Conservation (phyloP, 129 eudicot species). For the Pseudognaphalium luteoalbum region DNA sequence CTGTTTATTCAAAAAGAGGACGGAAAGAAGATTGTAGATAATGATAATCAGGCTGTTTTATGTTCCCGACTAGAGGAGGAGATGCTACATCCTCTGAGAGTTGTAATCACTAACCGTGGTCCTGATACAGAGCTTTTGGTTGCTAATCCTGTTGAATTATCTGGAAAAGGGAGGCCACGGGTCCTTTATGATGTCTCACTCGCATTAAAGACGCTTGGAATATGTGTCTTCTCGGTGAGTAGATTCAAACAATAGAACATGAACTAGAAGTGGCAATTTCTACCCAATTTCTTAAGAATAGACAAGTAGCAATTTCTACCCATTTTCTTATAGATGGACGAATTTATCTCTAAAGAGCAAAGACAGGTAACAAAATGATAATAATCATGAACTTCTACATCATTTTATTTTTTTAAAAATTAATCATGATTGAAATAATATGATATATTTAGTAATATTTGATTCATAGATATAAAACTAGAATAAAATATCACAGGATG, state of each 20-base stretch:
- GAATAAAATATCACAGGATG: too few species aligned
- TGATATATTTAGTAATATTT: too few species aligned
- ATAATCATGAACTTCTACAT: too few species aligned
- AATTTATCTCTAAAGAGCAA: too few species aligned
- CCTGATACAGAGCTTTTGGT: slow-evolving; percentile 91
- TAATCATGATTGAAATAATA: too few species aligned
- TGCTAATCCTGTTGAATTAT: slow-evolving; percentile 88
- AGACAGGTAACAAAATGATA: too few species aligned
- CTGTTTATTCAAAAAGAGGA: slow-evolving; percentile 65
- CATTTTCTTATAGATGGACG: too few species aligned
- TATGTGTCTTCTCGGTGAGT: slow-evolving; percentile 80
- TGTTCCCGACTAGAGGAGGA: slow-evolving; percentile 83
- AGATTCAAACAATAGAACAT: background rate
- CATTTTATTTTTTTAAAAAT: too few species aligned
- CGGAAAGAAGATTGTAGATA: slow-evolving; percentile 76
- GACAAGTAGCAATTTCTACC: too few species aligned
- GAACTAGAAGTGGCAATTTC: too few species aligned
- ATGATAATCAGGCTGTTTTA: slow-evolving; percentile 44
- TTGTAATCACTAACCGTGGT: slow-evolving; percentile 71
- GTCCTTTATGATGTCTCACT: slow-evolving; percentile 78
- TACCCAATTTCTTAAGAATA: too few species aligned
- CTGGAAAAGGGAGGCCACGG: slow-evolving; percentile 88
- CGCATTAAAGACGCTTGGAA: slow-evolving; percentile 64
- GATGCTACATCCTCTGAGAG: slow-evolving; percentile 79
- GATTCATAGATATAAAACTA: too few species aligned